A percentile compares a stretch with the other conserved stretches of the same genome.
These are phyloP conservation scores for Prunus mira DNA, from an alignment of 306 rosid species.

Conservation along the genomic window DNA sequence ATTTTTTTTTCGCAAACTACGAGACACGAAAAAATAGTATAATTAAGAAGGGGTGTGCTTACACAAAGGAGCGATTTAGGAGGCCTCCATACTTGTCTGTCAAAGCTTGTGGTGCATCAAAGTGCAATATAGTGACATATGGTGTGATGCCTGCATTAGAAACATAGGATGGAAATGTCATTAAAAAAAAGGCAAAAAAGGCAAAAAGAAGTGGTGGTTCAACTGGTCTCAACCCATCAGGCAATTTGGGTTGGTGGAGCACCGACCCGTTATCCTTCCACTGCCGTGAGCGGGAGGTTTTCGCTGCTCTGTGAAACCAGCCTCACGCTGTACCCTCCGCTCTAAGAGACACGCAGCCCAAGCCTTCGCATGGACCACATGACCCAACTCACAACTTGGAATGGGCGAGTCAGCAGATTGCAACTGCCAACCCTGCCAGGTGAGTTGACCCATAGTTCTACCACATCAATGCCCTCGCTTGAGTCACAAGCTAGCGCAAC, in stretches of 20 bases:
- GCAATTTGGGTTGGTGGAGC: neutral
- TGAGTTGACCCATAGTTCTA: neutral
- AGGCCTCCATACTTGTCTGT: neutral
- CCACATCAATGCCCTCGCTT: neutral
- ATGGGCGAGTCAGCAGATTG: neutral
- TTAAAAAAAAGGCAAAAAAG: too few species aligned
- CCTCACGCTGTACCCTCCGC: neutral
- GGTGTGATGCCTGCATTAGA: slow-evolving; percentile 12
- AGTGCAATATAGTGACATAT: slow-evolving; percentile 9
- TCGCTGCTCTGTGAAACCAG: neutral
- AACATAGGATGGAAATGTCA: neutral
- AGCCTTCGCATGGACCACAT: neutral
- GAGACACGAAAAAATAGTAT: neutral
- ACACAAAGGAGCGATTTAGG: slow-evolving; percentile 8
- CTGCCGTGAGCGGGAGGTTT: neutral
- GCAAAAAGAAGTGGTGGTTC: neutral
- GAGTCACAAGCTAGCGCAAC: neutral
- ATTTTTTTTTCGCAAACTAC: neutral
- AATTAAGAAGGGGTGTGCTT: neutral
- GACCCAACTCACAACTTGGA: neutral
- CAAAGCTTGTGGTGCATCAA: slow-evolving; percentile 19
- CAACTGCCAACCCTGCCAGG: neutral
- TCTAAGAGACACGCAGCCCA: neutral
- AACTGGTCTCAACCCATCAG: neutral
- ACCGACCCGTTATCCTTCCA: neutral